Evolutionary conservation across 2,329 filamentous ascomycete species (phyloP).

Genomic region (Exserohilum rostratum): DNA sequence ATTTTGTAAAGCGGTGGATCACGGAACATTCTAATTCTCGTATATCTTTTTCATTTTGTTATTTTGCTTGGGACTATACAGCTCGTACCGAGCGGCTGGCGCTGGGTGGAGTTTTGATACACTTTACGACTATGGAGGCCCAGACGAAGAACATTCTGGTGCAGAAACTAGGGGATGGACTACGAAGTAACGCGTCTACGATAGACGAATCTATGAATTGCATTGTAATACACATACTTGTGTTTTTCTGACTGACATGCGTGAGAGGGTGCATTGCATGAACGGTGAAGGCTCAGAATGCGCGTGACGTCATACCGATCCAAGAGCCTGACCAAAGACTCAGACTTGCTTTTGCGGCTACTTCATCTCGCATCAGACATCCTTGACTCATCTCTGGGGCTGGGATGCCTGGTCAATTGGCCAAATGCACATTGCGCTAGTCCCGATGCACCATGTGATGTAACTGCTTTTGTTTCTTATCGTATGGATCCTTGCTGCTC

Average conservation of each 20-base stretch:
- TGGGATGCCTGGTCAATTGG: too few species aligned
- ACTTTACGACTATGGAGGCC: background rate
- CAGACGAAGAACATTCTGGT: constrained; percentile 1
- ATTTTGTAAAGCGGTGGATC: constrained; percentile 62
- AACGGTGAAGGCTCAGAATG: too few species aligned
- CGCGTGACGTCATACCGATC: too few species aligned
- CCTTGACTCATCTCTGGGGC: too few species aligned
- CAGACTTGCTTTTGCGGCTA: too few species aligned
- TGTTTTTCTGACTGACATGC: background rate
- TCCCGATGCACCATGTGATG: too few species aligned
- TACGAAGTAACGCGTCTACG: constrained; percentile 13
- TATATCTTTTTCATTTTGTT: constrained; percentile 10
- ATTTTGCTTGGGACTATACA: background rate
- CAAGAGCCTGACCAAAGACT: too few species aligned
- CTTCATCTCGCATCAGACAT: too few species aligned
- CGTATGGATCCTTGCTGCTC: too few species aligned
- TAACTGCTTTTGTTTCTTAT: too few species aligned
- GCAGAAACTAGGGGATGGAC: constrained; percentile 2
- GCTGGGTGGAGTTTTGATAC: constrained; percentile 23
- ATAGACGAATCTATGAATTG: constrained; percentile 16
- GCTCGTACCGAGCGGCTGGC: constrained; percentile 22
- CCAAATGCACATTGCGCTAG: too few species aligned
- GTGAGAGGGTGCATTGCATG: too few species aligned
- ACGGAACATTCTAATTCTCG: constrained; percentile 12
- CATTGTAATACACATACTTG: background rate